Evolutionary conservation across 768 basidiomycete genomes (phyloP), one percentile per base, ranked within the genome.

Genomic region (Exidia glandulosa): DNA sequence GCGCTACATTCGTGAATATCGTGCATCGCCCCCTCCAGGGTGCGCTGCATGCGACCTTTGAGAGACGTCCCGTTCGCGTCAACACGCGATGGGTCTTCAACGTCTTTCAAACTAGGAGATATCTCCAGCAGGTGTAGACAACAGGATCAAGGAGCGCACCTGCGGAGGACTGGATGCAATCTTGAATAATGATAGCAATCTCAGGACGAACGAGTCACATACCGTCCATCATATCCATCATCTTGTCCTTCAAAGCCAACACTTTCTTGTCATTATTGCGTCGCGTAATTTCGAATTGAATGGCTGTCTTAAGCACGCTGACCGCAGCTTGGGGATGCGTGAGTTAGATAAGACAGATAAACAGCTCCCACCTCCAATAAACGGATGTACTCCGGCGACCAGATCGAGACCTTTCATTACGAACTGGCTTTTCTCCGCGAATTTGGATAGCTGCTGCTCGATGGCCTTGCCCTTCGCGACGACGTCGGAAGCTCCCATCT

Each of bases 1-100:
- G 76, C 76, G 2, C 74, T 76, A 60, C 77, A 78, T 5, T 69
- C 66, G 60, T 72, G 75, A 50, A 80, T 76, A 58, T 79, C 75
- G 5, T 70, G 57, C 3, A 72, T 76, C 3, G 77, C 74, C 0
- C 57, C 50, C 32, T 68, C 59, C 58, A 68, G 64, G 13, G 72
- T 62, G 0, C 61, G 68, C 63, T 64, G 66, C 30, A 77, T 67
- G 4, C 77, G 63, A 47, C 65, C 64, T 57, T 72, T 62, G 29
- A 74, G 45, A 2, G 70, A 63, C n/a, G 56, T 68, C 0, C 76
- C 76, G 58, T 78, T 72, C 0, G 70, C 70, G 2, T 68, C 74
- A 37, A 57, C 57, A 5, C 64, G 64, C 7, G 68, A 64, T 1
- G 68, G 61, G 9, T 74, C 29, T 33, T 63, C 66, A 32, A 74